phyloP scores from a whole-genome alignment of 129 eudicot species.

The Ambrosia artemisiifolia region DNA sequence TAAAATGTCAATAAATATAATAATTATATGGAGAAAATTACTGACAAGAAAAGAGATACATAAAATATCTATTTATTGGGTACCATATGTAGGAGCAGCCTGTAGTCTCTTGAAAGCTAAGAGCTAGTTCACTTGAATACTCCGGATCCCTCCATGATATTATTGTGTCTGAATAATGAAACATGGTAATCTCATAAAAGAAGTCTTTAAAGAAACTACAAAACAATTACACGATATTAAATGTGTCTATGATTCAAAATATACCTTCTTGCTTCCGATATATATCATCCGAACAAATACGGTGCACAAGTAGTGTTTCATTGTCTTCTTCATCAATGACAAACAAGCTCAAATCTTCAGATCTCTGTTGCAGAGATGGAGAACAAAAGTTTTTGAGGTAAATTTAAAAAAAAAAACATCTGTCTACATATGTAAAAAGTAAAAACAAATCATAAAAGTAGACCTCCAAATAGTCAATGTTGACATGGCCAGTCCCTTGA shows the following conservation, averaged over 20 bases:
- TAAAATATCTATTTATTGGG: slow-evolving; percentile 10
- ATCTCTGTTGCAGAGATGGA: slow-evolving; percentile 45
- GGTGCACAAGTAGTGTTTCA: slow-evolving; percentile 76
- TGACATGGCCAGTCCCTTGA: slow-evolving; percentile 95
- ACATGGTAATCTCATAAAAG: not conserved
- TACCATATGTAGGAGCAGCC: slow-evolving; percentile 89
- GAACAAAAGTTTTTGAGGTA: not conserved
- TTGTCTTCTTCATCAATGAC: slow-evolving; percentile 82
- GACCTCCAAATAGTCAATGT: slow-evolving; percentile 84
- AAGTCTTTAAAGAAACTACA: not conserved
- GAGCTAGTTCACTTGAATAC: slow-evolving; percentile 80
- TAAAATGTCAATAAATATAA: not conserved
- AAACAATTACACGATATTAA: not conserved
- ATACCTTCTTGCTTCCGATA: slow-evolving; percentile 93
- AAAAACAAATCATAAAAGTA: not conserved
- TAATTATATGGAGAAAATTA: not conserved
- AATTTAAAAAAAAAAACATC: not conserved
- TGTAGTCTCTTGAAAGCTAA: slow-evolving; percentile 82
- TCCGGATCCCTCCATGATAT: slow-evolving; percentile 91
- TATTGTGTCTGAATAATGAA: slow-evolving; percentile 54
- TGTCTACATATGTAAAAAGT: not conserved
- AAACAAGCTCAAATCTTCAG: slow-evolving; percentile 69
- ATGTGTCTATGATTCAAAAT: not conserved
- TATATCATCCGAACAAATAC: slow-evolving; percentile 74
- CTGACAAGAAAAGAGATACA: not conserved